Conservation (phyloP, 192 early-diverging fungal genomes). For the Coemansia biformis region DNA sequence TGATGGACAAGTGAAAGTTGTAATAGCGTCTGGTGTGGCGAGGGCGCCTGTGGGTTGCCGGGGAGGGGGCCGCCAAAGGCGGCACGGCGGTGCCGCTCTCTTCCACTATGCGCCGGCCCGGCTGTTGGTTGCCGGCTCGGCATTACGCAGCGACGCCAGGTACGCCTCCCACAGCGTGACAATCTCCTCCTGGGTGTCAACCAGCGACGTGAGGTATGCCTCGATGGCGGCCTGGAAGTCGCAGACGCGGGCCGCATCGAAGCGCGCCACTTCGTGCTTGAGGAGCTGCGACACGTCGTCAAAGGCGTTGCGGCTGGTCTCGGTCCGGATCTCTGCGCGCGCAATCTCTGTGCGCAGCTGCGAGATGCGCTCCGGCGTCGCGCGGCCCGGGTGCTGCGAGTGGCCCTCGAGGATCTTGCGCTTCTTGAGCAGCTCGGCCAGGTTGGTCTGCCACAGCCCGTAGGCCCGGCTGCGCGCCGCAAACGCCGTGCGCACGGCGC, state of each 20-base stretch:
- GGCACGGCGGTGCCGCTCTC: too few relatives aligned
- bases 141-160: conserved; percentile 30
- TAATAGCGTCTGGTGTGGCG: too few relatives aligned
- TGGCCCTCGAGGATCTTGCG: conserved; percentile 60
- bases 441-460: conserved; percentile 62
- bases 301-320: conserved; percentile 57
- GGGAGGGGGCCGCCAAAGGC: too few relatives aligned
- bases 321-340: conserved; percentile 43
- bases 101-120: conserved; percentile 5
- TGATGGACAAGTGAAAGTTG: too few relatives aligned
- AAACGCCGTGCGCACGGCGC: conserved; percentile 75
- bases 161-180: conserved; percentile 51
- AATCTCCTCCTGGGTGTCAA: conserved; percentile 77
- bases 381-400: conserved; percentile 39
- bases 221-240: conserved; percentile 75
- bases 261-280: conserved; percentile 68
- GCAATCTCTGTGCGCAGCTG: conserved; percentile 48
- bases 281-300: conserved; percentile 70
- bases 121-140: conserved; percentile 9
- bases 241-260: conserved; percentile 71
- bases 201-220: conserved; percentile 65
- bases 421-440: conserved; percentile 66
- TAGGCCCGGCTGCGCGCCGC: conserved; percentile 65
- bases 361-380: conserved; percentile 30
- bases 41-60: too few relatives aligned